phyloP scores from a whole-genome alignment of 768 basidiomycete species.

The Xerocomellus dryophilus region DNA sequence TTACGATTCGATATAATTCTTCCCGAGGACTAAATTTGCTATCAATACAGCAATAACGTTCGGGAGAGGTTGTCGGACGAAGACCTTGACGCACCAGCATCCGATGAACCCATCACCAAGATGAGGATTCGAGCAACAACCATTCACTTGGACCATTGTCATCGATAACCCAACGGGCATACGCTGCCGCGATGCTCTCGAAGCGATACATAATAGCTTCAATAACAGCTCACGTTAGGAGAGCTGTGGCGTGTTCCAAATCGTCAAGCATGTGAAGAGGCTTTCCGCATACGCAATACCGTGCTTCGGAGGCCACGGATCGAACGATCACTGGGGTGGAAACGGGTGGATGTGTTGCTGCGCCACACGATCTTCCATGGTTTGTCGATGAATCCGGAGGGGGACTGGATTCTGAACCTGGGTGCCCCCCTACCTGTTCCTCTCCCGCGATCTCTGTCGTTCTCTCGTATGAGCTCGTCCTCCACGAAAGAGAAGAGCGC shows the following conservation, averaged over 20 bases:
- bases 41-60: slow-evolving; percentile 14
- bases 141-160: slow-evolving; percentile 37
- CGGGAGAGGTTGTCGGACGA: slow-evolving; percentile 30
- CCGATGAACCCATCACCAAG: slow-evolving; percentile 38
- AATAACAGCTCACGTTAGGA: slow-evolving; percentile 38
- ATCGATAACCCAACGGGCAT: slow-evolving; percentile 41
- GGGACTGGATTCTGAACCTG: slow-evolving; percentile 31
- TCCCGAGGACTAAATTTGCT: slow-evolving; percentile 33
- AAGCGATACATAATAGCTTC: slow-evolving; percentile 49
- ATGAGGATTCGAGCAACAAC: slow-evolving; percentile 41
- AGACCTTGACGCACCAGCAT: slow-evolving; percentile 41
- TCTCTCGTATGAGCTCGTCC: neutral
- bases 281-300: slow-evolving; percentile 42
- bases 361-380: slow-evolving; percentile 52
- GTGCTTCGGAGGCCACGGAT: slow-evolving; percentile 34
- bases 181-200: slow-evolving; percentile 53
- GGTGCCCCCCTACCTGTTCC: slow-evolving; percentile 1
- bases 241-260: slow-evolving; percentile 37
- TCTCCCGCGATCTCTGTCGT: neutral
- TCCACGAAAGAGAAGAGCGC: neutral
- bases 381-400: slow-evolving; percentile 30
- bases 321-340: slow-evolving; percentile 44
- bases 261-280: slow-evolving; percentile 31
- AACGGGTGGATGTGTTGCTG: slow-evolving; percentile 51
- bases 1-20: slow-evolving; percentile 48